These are phyloP conservation scores for Coemansia sp. DNA, from an alignment of 192 early-diverging fungal species.

Conservation along the genomic window DNA sequence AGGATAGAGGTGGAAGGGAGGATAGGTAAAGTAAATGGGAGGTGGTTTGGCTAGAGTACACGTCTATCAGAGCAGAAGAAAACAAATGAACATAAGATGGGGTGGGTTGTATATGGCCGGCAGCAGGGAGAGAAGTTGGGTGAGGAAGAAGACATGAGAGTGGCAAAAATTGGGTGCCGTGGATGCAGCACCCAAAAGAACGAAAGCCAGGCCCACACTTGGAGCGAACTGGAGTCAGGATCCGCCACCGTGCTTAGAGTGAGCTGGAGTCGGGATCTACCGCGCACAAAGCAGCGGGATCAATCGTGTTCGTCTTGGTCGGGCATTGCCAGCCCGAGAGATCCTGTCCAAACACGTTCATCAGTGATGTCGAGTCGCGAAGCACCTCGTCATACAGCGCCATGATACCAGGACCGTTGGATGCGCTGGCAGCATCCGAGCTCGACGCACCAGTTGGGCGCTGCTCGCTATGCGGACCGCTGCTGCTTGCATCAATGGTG, in stretches of 20 bases:
- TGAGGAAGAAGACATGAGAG: background rate
- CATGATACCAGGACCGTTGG: conserved; percentile 32
- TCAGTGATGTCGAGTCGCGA: conserved; percentile 51
- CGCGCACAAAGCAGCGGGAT: conserved; percentile 55
- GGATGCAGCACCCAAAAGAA: background rate
- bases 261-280: conserved; percentile 52
- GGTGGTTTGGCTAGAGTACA: conserved; percentile 37
- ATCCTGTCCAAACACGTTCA: conserved; percentile 54
- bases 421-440: conserved; percentile 4
- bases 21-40: conserved; percentile 7
- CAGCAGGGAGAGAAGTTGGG: background rate
- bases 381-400: conserved; percentile 53
- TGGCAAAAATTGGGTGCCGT: background rate
- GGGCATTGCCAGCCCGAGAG: conserved; percentile 54
- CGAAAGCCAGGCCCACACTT: too few relatives aligned
- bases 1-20: conserved; percentile 11
- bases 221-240: too few relatives aligned
- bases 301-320: conserved; percentile 55
- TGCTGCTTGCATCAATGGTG: conserved; percentile 21
- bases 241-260: conserved; percentile 13
- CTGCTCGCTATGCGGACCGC: conserved; percentile 20
- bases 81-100: conserved; percentile 18
- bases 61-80: conserved; percentile 41
- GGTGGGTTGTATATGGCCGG: conserved; percentile 2
- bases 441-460: conserved; percentile 22